These are phyloP conservation scores for Berkeleyomyces basicola DNA, from an alignment of 2,329 filamentous ascomycete species.

Conservation along the genomic window DNA sequence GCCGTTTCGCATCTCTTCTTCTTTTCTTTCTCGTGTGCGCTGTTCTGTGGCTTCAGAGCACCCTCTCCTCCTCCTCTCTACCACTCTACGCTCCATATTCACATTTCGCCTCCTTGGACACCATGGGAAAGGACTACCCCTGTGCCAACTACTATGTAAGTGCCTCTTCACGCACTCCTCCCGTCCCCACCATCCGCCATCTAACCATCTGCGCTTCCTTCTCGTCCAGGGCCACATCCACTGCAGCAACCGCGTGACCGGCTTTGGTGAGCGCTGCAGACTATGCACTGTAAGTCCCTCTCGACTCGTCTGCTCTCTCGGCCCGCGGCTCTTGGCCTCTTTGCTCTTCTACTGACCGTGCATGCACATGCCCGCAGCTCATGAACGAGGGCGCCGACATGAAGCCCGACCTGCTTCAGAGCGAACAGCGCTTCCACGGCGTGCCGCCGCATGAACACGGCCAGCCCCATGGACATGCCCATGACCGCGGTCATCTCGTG, in stretches of 20 bases:
- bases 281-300: conserved; percentile 18
- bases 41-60: background rate
- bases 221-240: conserved; percentile 19
- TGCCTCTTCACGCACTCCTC: background rate
- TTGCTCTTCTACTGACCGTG: background rate
- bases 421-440: conserved; percentile 5
- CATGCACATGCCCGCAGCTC: background rate
- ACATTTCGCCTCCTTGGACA: background rate
- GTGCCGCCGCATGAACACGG: background rate
- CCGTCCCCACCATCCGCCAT: background rate
- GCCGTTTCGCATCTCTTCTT: background rate
- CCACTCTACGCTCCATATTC: background rate
- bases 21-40: background rate
- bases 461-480: background rate
- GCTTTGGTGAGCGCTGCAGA: conserved; percentile 20
- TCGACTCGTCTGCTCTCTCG: no score
- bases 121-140: conserved; percentile 19
- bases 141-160: conserved; percentile 22
- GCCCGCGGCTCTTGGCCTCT: background rate
- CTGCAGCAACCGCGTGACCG: conserved; percentile 20
- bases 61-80: no score
- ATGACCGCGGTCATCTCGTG: background rate
- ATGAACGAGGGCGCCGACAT: conserved; percentile 8
- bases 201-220: background rate
- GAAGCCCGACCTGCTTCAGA: conserved; percentile 4